Evolutionary conservation across 306 rosid genomes (phyloP).

Genomic region (Glycine tomentella): DNA sequence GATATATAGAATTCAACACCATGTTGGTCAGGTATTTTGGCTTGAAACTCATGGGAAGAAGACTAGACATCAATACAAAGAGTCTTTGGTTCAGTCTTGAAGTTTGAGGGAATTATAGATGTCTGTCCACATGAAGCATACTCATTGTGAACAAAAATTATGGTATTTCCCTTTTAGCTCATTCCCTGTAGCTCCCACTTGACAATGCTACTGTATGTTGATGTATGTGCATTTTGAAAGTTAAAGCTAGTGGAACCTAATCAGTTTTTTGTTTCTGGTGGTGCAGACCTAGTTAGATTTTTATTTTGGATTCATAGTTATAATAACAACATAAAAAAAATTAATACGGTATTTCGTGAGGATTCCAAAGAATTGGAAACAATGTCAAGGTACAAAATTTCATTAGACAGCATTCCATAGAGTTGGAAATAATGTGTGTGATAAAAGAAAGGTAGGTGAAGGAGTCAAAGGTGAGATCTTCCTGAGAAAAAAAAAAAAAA

Average conservation of each 20-base stretch:
- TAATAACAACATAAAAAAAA: not conserved
- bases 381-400: constrained; percentile 30
- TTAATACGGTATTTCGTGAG: not conserved
- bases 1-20: constrained; percentile 41
- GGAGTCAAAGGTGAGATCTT: constrained; percentile 65
- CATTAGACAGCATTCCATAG: constrained; percentile 33
- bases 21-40: constrained; percentile 18
- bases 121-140: constrained; percentile 32
- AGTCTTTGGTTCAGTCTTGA: not conserved
- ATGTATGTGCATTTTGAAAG: constrained; percentile 7
- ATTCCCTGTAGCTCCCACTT: not conserved
- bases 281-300: constrained; percentile 19
- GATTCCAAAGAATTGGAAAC: not conserved
- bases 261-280: not conserved
- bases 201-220: not conserved
- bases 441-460: constrained; percentile 35
- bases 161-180: constrained; percentile 7
- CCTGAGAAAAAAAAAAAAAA: constrained; percentile 43
- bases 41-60: constrained; percentile 31
- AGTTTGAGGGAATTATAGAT: constrained; percentile 25
- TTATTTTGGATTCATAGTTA: not conserved
- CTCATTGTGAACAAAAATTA: constrained; percentile 3
- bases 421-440: constrained; percentile 36
- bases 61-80: constrained; percentile 15
- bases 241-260: constrained; percentile 12